Conservation (phyloP, 768 basidiomycete species). For the Serpula lacrymans region DNA sequence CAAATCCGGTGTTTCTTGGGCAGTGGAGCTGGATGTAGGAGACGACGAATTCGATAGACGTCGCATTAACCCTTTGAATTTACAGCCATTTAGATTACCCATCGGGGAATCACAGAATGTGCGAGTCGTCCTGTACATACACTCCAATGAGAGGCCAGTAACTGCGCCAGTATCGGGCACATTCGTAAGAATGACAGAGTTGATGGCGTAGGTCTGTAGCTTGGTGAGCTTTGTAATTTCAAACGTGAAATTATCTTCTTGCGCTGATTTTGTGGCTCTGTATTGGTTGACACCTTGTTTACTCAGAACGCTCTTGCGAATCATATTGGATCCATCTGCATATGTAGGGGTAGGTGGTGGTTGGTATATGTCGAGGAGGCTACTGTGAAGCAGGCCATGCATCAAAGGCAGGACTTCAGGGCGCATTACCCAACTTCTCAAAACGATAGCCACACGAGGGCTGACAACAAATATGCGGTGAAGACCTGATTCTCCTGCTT, state of each 20-base stretch:
- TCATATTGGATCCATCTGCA: too few species aligned
- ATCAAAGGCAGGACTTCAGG: constrained; percentile 1
- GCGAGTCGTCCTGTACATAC: constrained; percentile 5
- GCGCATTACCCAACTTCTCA: constrained; percentile 18
- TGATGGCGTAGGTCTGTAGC: constrained; percentile 4
- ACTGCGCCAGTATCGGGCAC: neutral
- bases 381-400: neutral
- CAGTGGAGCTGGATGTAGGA: too few species aligned
- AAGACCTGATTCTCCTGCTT: constrained; percentile 14
- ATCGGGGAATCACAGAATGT: constrained; percentile 1
- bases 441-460: constrained; percentile 30
- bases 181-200: constrained; percentile 4
- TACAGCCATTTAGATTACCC: too few species aligned
- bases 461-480: constrained; percentile 34
- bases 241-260: constrained; percentile 26
- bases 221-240: constrained; percentile 23
- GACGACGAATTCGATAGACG: too few species aligned
- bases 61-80: too few species aligned
- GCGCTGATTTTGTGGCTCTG: neutral
- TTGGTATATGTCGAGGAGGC: constrained; percentile 1
- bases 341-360: neutral
- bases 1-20: too few species aligned
- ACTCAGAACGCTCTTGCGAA: too few species aligned
- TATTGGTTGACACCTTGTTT: constrained; percentile 1
- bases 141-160: constrained; percentile 4